Percentiles rank a stretch among this genome's conserved stretches.
Evolutionary conservation across 768 basidiomycete species (phyloP).

Genomic region (Mycena galopus): DNA sequence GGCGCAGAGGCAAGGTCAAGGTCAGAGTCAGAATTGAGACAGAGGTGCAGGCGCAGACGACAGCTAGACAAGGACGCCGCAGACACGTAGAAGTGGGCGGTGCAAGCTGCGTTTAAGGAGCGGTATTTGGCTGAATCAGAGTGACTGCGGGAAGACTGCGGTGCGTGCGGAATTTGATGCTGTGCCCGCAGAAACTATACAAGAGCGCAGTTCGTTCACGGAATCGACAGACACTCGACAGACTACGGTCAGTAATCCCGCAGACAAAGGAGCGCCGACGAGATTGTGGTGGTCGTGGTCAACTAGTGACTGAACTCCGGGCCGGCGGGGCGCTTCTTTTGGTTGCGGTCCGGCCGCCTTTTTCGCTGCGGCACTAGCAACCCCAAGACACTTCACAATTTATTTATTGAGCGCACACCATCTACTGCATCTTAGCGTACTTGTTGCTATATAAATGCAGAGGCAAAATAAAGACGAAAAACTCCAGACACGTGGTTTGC

Average conservation of each 20-base stretch:
- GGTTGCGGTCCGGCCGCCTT: no score
- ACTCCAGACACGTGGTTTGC: no score
- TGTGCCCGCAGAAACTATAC: slow-evolving; percentile 19
- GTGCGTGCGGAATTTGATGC: slow-evolving; percentile 15
- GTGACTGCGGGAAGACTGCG: slow-evolving; percentile 20
- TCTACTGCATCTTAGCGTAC: no score
- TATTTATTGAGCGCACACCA: no score
- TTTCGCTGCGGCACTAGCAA: no score
- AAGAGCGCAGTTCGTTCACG: neutral
- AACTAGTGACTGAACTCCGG: neutral
- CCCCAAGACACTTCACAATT: no score
- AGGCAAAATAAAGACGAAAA: no score
- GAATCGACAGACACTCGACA: neutral
- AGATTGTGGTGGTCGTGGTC: neutral
- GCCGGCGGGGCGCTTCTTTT: no score
- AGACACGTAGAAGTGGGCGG: slow-evolving; percentile 4
- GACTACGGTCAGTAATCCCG: neutral
- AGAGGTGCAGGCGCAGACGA: no score
- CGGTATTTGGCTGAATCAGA: slow-evolving; percentile 19
- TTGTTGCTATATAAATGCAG: no score
- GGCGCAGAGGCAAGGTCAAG: neutral
- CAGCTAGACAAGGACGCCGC: neutral
- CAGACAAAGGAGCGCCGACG: neutral
- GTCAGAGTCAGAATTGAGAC: no score
- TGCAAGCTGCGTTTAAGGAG: neutral